Conservation (phyloP, 352 stramenopile species). For the Globisporangium orthogonon region DNA sequence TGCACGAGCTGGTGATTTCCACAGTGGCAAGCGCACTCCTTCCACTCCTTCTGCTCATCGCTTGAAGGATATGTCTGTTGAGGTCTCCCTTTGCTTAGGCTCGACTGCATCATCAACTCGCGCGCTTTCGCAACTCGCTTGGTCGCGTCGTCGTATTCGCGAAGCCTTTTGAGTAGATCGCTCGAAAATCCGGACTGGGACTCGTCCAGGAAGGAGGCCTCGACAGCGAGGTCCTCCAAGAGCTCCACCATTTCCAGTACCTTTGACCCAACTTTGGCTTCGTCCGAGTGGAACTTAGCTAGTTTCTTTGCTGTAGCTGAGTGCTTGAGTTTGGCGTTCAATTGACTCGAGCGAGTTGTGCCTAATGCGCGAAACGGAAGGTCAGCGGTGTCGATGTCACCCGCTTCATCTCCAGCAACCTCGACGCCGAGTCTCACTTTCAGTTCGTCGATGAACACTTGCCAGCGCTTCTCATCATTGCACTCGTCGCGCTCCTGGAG, state of each 20-base stretch:
- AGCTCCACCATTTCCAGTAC: slow-evolving; percentile 53
- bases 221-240: slow-evolving; percentile 44
- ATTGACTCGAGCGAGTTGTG: background rate
- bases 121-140: slow-evolving; percentile 44
- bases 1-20: slow-evolving; percentile 34
- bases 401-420: slow-evolving; percentile 1
- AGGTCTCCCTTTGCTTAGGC: background rate
- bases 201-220: slow-evolving; percentile 35
- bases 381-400: slow-evolving; percentile 2
- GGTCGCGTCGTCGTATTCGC: slow-evolving; percentile 27
- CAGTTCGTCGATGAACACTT: slow-evolving; percentile 42
- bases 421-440: slow-evolving; percentile 24
- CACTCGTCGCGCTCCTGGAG: slow-evolving; percentile 40
- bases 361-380: background rate
- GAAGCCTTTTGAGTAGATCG: slow-evolving; percentile 23
- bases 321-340: background rate
- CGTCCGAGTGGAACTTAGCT: slow-evolving; percentile 43
- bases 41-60: slow-evolving; percentile 12
- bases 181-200: slow-evolving; percentile 13
- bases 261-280: slow-evolving; percentile 38
- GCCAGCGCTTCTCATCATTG: slow-evolving; percentile 54
- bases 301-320: background rate
- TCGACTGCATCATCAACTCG: slow-evolving; percentile 26
- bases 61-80: background rate
- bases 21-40: slow-evolving; percentile 37